Evolutionary conservation across 2,329 filamentous ascomycete species (phyloP).

Genomic region (Decorospora gaudefroyi): DNA sequence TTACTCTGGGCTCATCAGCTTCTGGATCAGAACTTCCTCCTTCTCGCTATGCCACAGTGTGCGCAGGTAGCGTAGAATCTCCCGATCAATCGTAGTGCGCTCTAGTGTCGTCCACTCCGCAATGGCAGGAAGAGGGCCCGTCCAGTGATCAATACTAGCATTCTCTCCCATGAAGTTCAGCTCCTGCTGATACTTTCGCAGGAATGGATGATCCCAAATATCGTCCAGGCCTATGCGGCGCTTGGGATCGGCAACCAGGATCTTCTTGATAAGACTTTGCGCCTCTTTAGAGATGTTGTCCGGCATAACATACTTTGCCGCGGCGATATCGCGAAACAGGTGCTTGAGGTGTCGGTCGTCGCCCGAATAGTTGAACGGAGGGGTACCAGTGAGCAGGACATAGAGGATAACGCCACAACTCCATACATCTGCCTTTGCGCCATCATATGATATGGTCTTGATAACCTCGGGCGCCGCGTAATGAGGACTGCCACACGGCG

Average conservation of each 20-base stretch:
- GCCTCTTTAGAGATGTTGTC: conserved; percentile 66
- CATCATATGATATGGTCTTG: conserved; percentile 74
- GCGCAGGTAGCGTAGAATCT: conserved; percentile 81
- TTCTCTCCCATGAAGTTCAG: conserved; percentile 68
- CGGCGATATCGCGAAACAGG: conserved; percentile 64
- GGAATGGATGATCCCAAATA: conserved; percentile 85
- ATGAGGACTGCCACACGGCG: conserved; percentile 93
- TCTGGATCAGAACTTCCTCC: conserved; percentile 70
- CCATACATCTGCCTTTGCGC: conserved; percentile 90
- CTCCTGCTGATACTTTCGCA: conserved; percentile 76
- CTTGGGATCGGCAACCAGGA: conserved; percentile 77
- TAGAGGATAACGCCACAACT: conserved; percentile 78
- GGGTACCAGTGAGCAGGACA: conserved; percentile 78
- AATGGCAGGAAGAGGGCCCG: conserved; percentile 60
- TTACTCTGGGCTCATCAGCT: conserved; percentile 60
- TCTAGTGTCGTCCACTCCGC: conserved; percentile 66
- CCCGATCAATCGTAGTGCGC: conserved; percentile 72
- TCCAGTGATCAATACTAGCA: conserved; percentile 55
- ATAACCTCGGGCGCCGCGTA: conserved; percentile 95
- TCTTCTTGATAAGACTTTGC: conserved; percentile 75
- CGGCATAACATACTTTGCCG: conserved; percentile 55
- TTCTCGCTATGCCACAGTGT: conserved; percentile 89
- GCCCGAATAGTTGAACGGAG: conserved; percentile 70
- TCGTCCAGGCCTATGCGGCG: conserved; percentile 77
- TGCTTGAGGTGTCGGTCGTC: conserved; percentile 59